phyloP scores from a whole-genome alignment of 495 filamentous ascomycete genomes.

The Polyplosphaeria fusca region DNA sequence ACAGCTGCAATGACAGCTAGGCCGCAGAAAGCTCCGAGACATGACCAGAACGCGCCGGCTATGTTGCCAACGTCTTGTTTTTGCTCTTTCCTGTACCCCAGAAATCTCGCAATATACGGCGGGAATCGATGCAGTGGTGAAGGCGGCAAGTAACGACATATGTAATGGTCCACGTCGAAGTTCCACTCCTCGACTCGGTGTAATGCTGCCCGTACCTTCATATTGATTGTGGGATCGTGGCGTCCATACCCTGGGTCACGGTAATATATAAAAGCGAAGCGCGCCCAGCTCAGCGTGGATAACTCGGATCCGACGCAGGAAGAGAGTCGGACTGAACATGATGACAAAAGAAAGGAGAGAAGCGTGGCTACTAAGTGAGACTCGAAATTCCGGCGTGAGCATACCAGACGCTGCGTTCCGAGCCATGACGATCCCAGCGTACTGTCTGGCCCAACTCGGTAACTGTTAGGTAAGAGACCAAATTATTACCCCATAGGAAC shows the following conservation, averaged over 20 bases:
- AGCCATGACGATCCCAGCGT: too few species aligned
- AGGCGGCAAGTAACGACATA: slow-evolving; percentile 36
- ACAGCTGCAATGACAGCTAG: slow-evolving; percentile 33
- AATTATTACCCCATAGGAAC: too few species aligned
- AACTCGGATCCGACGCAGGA: too few species aligned
- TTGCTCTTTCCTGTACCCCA: slow-evolving; percentile 36
- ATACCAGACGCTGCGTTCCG: too few species aligned
- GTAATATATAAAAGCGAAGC: not conserved
- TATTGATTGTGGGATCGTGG: not conserved
- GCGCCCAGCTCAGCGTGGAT: not conserved
- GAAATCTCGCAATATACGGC: slow-evolving; percentile 31
- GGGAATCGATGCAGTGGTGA: slow-evolving; percentile 34
- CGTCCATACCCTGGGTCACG: not conserved
- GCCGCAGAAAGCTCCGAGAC: slow-evolving; percentile 37
- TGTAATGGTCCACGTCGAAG: slow-evolving; percentile 37
- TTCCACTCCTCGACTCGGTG: slow-evolving; percentile 26
- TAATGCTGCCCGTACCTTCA: not conserved
- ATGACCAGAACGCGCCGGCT: slow-evolving; percentile 30
- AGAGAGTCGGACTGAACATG: too few species aligned
- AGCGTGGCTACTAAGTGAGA: too few species aligned
- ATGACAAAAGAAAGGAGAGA: too few species aligned
- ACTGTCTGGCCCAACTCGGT: too few species aligned
- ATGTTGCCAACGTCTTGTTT: slow-evolving; percentile 34
- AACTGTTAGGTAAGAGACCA: too few species aligned
- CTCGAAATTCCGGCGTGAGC: too few species aligned